Evolutionary conservation across 2,329 filamentous ascomycete genomes (phyloP).

Genomic region (Graphilbum sp.): DNA sequence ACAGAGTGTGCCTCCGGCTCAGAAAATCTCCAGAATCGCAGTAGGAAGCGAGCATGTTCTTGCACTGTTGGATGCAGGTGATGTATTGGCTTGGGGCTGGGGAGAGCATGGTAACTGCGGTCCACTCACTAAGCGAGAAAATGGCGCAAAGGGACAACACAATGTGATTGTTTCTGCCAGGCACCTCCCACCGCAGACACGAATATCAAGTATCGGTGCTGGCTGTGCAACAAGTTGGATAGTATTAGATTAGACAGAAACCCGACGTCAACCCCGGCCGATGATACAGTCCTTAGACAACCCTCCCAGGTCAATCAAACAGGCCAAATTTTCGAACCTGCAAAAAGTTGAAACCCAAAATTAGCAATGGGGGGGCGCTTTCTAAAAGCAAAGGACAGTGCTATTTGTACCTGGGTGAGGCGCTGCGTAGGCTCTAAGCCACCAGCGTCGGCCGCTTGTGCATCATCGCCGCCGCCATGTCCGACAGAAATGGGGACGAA

Average conservation of each 20-base stretch:
- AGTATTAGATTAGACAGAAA: slow-evolving; percentile 1
- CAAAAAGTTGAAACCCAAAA: background rate
- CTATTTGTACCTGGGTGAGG: slow-evolving; percentile 41
- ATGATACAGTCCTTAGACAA: too few relatives aligned
- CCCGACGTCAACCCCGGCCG: too few relatives aligned
- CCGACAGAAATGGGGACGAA: slow-evolving; percentile 20
- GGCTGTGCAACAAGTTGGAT: slow-evolving; percentile 87
- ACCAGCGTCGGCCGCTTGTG: slow-evolving; percentile 9
- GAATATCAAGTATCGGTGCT: slow-evolving; percentile 51
- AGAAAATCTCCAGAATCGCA: slow-evolving; percentile 45
- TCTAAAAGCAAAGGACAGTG: slow-evolving; percentile 1
- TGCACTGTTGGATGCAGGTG: slow-evolving; percentile 45
- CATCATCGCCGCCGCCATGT: slow-evolving; percentile 12
- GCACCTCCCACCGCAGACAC: slow-evolving; percentile 31
- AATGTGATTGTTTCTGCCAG: slow-evolving; percentile 47
- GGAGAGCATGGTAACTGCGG: slow-evolving; percentile 97
- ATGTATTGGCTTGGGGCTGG: slow-evolving; percentile 84
- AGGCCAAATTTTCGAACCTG: slow-evolving; percentile 18
- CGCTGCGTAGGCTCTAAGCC: slow-evolving; percentile 57
- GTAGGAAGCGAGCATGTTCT: slow-evolving; percentile 85
- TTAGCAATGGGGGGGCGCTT: background rate
- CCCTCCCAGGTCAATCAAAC: slow-evolving; percentile 10
- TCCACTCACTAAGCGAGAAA: slow-evolving; percentile 27
- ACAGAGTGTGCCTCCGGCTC: slow-evolving; percentile 50
- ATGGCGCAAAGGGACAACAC: slow-evolving; percentile 52